phyloP scores from a whole-genome alignment of 352 stramenopile genomes.

The Blastocystis hominis region DNA sequence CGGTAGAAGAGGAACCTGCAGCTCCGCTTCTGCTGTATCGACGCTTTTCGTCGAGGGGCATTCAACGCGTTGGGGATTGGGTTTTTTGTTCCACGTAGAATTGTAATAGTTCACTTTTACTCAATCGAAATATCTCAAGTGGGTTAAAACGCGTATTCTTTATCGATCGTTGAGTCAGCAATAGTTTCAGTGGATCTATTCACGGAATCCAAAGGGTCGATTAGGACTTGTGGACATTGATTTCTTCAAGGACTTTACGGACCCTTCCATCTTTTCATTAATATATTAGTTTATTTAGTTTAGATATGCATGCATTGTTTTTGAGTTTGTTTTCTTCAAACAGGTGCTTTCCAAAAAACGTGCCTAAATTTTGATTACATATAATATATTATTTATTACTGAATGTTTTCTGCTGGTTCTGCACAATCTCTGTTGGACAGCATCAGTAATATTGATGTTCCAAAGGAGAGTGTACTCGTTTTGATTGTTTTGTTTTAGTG shows the following conservation, averaged over 20 bases:
- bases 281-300: not conserved
- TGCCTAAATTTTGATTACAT: not conserved
- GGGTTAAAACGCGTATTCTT: not conserved
- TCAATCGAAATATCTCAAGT: not conserved
- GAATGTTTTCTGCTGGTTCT: not conserved
- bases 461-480: not conserved
- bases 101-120: not conserved
- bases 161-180: not conserved
- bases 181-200: not conserved
- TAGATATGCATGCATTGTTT: not conserved
- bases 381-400: not conserved
- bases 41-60: not conserved
- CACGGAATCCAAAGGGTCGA: not conserved
- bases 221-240: not conserved
- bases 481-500: not conserved
- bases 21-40: not conserved
- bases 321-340: not conserved
- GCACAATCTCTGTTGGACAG: constrained; percentile 14
- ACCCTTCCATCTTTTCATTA: not conserved
- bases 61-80: not conserved
- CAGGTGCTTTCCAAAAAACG: not conserved
- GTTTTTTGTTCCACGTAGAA: not conserved
- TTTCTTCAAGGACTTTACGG: not conserved
- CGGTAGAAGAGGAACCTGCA: too few relatives aligned
- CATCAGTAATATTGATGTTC: constrained; percentile 28